Base-by-base conservation (phyloP, 306 rosid genomes). In the Ormosia emarginata region DNA sequence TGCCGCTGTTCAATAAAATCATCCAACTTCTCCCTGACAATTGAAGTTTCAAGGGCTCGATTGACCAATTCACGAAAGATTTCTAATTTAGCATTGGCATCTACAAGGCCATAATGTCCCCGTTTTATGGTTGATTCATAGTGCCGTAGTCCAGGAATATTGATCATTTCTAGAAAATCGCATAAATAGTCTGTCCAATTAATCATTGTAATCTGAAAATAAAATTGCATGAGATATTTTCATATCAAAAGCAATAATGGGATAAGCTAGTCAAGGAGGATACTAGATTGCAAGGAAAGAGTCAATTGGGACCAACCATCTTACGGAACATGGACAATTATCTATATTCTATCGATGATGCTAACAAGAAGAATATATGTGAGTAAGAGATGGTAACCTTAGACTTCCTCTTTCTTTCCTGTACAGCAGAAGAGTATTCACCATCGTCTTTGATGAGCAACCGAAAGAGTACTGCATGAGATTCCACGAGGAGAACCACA, bases 41-140 rank as follows among this genome's bases (percentile, higher is more conserved):
- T 75, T 75, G 78, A 62, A 57, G 94, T 86, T 81, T 87, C 94
- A 74, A 95, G 87, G 50, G 64, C 92, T 68, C 33, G 88, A 87
- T 91, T 88, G 84, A 93, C 89, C 89, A 95, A 85, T 85, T 90
- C 89, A 41, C 75, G 10, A 18, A 92, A 82, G 79, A 94, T 90
- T 75, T 84, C 86, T 83, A 94, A 67, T 86, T 94, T 94, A 50
- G 83, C 93, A 71, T 79, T 74, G 72, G 82, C 87, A 78, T 91
- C 97, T 37, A 95, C 82, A 89, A 93, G 93, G 82, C 96, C 94
- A 91, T 95, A 95, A 84, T 84, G 87, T 62, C 99, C 99, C 76
- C 98, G 90, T 82, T 86, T 95, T 76, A 95, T 87, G 78, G 92
- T 93, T 71, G 91, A 89, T 81, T 65, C 86, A 88, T 72, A 52